phyloP scores from a whole-genome alignment of 1,284 basidiomycete genomes.

The Trichosporon sp. region DNA sequence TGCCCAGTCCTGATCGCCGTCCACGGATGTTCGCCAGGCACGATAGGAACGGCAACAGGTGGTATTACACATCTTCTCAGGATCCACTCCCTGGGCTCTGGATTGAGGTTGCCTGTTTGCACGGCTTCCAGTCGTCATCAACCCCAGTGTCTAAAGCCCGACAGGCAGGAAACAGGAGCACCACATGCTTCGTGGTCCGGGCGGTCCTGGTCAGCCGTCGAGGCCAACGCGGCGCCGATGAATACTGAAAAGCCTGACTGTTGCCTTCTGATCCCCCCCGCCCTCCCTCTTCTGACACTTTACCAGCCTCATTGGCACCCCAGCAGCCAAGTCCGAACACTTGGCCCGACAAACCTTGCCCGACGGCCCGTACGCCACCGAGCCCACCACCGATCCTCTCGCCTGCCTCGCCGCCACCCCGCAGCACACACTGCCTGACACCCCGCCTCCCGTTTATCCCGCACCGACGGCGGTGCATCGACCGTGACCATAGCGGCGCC shows the following conservation, averaged over 20 bases:
- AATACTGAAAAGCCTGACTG: background rate
- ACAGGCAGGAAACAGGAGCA: background rate
- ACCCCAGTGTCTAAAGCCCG: background rate
- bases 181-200: background rate
- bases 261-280: background rate
- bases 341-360: background rate
- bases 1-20: conserved; percentile 1
- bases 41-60: background rate
- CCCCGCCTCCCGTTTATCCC: background rate
- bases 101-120: too few species aligned
- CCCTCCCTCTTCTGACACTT: background rate
- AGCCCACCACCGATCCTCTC: background rate
- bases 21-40: conserved; percentile 10
- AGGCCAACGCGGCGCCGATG: background rate
- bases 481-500: background rate
- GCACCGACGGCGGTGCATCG: background rate
- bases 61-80: background rate
- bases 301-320: too few species aligned
- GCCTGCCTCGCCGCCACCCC: background rate
- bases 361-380: background rate
- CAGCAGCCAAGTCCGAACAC: background rate
- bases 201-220: background rate
- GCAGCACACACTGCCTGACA: too few species aligned
- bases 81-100: background rate
- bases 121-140: background rate